These are phyloP conservation scores for Phlyctochytrium planicorne DNA, from an alignment of 192 early-diverging fungal species.

Conservation along the genomic window DNA sequence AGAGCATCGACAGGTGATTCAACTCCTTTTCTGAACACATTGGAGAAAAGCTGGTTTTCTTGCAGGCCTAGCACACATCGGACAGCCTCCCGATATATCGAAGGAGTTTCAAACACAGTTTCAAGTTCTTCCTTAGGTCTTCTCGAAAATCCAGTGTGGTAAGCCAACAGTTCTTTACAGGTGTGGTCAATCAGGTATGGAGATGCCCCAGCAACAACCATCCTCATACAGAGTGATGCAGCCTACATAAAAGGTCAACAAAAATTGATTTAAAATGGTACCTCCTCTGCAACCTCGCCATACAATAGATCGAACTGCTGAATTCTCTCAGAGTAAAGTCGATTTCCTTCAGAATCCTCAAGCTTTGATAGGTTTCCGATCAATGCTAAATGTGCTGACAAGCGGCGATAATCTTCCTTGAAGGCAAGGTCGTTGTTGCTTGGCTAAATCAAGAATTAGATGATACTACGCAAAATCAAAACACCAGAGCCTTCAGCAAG, in stretches of 20 bases:
- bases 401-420: too few relatives aligned
- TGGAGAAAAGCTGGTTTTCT: conserved; percentile 2
- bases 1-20: conserved; percentile 35
- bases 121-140: too few relatives aligned
- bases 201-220: conserved; percentile 39
- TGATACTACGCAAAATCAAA: background rate
- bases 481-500: background rate
- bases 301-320: conserved; percentile 41
- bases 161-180: conserved; percentile 27
- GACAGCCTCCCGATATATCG: conserved; percentile 29
- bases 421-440: too few relatives aligned
- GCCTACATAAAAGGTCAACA: background rate
- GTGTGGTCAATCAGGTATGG: conserved; percentile 24
- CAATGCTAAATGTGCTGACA: conserved; percentile 21
- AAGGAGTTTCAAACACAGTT: conserved; percentile 12
- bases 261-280: conserved; percentile 4
- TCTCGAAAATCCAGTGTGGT: too few relatives aligned
- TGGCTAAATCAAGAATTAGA: background rate
- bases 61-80: conserved; percentile 24
- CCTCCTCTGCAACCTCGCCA: conserved; percentile 12
- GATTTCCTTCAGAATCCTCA: conserved; percentile 16
- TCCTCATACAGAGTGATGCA: conserved; percentile 36
- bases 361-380: conserved; percentile 15
- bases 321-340: conserved; percentile 28
- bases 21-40: conserved; percentile 34